Conservation (phyloP, 805 yeast species). For the Candida quercuum region DNA sequence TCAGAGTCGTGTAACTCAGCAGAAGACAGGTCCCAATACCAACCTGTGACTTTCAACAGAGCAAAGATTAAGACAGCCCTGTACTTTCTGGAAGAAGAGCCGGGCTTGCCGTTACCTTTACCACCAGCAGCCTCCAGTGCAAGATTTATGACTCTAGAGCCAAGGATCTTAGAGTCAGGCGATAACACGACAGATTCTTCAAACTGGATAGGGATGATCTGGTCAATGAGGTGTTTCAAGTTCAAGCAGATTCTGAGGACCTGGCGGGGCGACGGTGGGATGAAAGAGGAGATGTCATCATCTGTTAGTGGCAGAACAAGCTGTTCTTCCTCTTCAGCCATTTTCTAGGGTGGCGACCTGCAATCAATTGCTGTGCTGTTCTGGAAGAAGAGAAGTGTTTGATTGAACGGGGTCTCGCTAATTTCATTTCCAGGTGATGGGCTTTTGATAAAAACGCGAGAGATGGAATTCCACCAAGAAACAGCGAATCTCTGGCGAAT, state of each 20-base stretch:
- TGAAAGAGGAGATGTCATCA: constrained; percentile 15
- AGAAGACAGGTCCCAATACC: constrained; percentile 63
- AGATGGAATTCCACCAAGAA: too few relatives aligned
- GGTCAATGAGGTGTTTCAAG: constrained; percentile 67
- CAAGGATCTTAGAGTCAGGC: constrained; percentile 56
- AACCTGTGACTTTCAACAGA: constrained; percentile 65
- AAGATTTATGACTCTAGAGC: constrained; percentile 50
- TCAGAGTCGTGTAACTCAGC: constrained; percentile 65
- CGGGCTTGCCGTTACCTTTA: constrained; percentile 49
- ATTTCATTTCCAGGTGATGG: too few relatives aligned
- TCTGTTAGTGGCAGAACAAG: constrained; percentile 15
- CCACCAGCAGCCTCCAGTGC: constrained; percentile 81
- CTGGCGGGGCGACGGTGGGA: constrained; percentile 60
- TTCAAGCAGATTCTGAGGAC: constrained; percentile 65
- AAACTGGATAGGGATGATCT: constrained; percentile 62
- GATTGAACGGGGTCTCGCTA: too few relatives aligned
- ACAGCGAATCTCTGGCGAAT: too few relatives aligned
- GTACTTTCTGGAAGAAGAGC: constrained; percentile 55
- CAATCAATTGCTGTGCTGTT: too few relatives aligned
- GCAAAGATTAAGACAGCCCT: constrained; percentile 66
- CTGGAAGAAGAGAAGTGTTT: neutral
- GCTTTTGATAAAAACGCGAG: too few relatives aligned
- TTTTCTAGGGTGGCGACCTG: too few relatives aligned
- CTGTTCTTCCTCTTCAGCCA: constrained; percentile 1
- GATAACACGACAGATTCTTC: constrained; percentile 42